phyloP scores from a whole-genome alignment of 2,329 filamentous ascomycete species.

The Verticillium nubilum region DNA sequence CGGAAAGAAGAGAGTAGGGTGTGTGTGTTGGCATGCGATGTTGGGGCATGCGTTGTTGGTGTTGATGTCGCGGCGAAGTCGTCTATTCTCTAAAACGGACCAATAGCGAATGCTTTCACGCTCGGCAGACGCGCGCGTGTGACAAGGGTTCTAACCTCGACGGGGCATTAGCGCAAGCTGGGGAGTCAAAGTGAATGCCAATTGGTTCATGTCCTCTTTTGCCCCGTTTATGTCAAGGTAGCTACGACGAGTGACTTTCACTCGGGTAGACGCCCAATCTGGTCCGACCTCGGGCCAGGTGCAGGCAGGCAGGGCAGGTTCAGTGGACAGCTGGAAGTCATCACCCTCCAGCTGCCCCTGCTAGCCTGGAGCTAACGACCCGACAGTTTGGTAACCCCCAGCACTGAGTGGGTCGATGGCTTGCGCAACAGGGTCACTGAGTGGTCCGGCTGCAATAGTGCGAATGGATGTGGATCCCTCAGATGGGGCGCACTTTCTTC shows the following conservation, averaged over 20 bases:
- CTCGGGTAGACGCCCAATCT: background rate
- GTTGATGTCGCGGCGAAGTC: background rate
- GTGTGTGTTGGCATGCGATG: background rate
- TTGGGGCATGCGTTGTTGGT: background rate
- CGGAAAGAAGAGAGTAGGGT: background rate
- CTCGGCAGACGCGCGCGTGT: background rate
- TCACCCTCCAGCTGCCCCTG: background rate
- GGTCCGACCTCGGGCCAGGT: background rate
- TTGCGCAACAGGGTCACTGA: background rate
- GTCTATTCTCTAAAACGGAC: background rate
- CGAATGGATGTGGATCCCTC: background rate
- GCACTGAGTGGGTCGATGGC: background rate
- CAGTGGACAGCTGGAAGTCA: background rate
- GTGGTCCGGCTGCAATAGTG: background rate
- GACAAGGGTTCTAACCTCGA: background rate
- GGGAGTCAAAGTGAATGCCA: background rate
- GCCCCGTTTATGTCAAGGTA: background rate
- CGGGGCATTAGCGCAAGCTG: background rate
- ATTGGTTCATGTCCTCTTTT: background rate
- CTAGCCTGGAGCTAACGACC: conserved; percentile 9
- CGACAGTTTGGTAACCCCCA: conserved; percentile 24
- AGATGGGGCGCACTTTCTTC: background rate
- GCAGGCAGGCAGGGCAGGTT: background rate
- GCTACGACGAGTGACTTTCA: background rate
- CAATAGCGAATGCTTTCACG: background rate